Evolutionary conservation across 495 filamentous ascomycete species (phyloP), one percentile per base, ranked within the genome.

Genomic region (Annulohypoxylon bovei): DNA sequence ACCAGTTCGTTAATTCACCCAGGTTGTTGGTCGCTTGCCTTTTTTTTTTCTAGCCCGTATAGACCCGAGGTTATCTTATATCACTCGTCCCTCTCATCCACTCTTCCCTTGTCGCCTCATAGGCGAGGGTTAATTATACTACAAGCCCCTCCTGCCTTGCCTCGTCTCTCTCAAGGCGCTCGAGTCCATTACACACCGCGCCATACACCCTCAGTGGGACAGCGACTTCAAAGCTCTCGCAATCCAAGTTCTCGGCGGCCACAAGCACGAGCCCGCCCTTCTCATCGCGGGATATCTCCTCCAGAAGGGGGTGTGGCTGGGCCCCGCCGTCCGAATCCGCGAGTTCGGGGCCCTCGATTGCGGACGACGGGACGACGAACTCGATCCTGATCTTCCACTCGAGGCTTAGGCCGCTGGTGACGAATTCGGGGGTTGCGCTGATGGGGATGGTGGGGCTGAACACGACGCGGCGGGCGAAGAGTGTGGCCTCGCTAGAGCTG

Each of bases 331-430:
- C 56, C 57, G 14, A 57, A 27, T 14, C 67, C 64, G 22, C 44
- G 30, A 9, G 58, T 62, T 50, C 33, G 54, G 14, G 64, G 23
- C 65, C 67, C 6, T 74, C 56, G 14, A 8, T 53, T n/a, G 53
- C 58, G 20, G 52, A 86, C 63, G 65, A 86, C 61, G 69, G 90
- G 80, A 63, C 93, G 9, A 97, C 91, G 78, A 99, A 98, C 79
- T 98, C 94, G 55, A 98, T 86, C 1, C 91, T 82, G 9, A 99
- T 77, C 78, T 89, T 90, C 95, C 95, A 99, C 66, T 91, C 91
- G 32, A 94, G 81, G 63, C 88, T 90, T 1, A 99, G 88, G 3
- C 93, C 94, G 52, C 87, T 95, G 1, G 95, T 99, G 9, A 93
- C 84, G 72, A 98, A 95, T 53, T 93, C 91, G 0, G 95, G 96